Base-by-base conservation (phyloP, 2,329 filamentous ascomycete genomes). In the Dryadomyces quercivorus region DNA sequence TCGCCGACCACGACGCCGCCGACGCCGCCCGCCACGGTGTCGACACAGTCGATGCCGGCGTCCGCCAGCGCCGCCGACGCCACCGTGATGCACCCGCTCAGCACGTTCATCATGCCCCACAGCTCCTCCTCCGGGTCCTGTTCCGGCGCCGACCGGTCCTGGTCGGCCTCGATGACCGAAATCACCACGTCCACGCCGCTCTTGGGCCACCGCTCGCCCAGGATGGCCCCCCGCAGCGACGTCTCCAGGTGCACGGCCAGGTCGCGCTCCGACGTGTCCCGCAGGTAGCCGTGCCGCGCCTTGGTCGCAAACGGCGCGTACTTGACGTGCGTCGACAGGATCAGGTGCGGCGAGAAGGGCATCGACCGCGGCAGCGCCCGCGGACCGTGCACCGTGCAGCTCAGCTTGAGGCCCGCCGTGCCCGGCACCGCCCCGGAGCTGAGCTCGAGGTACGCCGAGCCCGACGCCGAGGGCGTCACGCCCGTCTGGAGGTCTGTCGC, bases 131-230 rank as follows among this genome's bases (percentile, higher is more conserved):
- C 74, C 12, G 54, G 51, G 61, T 72, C 69, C 22, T 71, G 70
- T 34, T 67, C 68, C 66, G 68, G 70, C 49, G 68, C 68, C 66
- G 68, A 78, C 66, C 66, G 78, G 70, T 92, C 86, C 66, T 96
- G 88, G 64, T 97, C 93, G 3, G 89, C 92, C 70, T 98, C 93
- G 18, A 98, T 75, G 50, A 98, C 83, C 0, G 90, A 96, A 50
- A 98, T 82, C 18, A 95, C 85, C 44, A 98, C 84, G 66, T 98
- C 93, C n/a, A 95, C 84, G 47, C 89, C 91, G 67, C 89, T 95
- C 75, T 98, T 98, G n/a, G 93, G 93, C 88, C 92, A 98, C 56
- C 92, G 78, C 66, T 96, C 91, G 15, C 89, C 90, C 64, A 97
- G 92, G 51, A 97, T 83, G 8, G 89, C 87, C 1, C 92, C 92